Base-by-base conservation (phyloP, 345 rosid genomes). In the Aurinia saxatilis region DNA sequence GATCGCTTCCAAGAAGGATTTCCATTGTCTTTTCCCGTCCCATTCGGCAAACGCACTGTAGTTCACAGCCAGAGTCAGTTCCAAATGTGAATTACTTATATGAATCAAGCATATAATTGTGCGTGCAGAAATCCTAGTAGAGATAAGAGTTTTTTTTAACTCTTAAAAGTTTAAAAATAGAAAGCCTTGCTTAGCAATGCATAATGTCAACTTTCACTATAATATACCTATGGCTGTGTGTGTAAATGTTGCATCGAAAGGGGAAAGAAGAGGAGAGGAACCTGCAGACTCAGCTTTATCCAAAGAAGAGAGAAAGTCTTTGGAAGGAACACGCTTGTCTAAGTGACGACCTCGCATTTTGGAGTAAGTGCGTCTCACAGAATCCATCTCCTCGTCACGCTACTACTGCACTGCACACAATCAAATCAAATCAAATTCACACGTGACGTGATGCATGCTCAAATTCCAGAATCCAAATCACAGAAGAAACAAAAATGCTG, bases 1-100 rank as follows among this genome's bases (percentile, higher is more conserved):
- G 95, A 83, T 45, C 77, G 88, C 76, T 76, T 85, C 98, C 98
- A 88, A 25, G 86, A 66, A 46, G 96, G 96, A 57, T 78, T 80
- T 40, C 86, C 86, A 31, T 60, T 56, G 62, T 85, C 93, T 72
- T 83, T 88, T 55, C 67, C 80, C 17, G 70, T 55, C 61, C 79
- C 93, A 82, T 54, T 74, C 19, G 65, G 77, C 65, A 78, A 65
- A 71, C 73, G 70, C 42, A 48, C 95, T 85, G 73, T 47, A 68
- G 5, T 42, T 29, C 72, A 67, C n/a, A 47, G 13, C 11, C 62
- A 50, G 23, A 75, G 75, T 51, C 60, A 71, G 35, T 46, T n/a
- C n/a, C n/a, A n/a, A n/a, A n/a, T n/a, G n/a, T n/a, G n/a, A n/a
- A n/a, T n/a, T n/a, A n/a, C n/a, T n/a, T n/a, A n/a, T n/a, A n/a